Evolutionary conservation across 768 basidiomycete species (phyloP).

Genomic region (Tephrocybe sp.): DNA sequence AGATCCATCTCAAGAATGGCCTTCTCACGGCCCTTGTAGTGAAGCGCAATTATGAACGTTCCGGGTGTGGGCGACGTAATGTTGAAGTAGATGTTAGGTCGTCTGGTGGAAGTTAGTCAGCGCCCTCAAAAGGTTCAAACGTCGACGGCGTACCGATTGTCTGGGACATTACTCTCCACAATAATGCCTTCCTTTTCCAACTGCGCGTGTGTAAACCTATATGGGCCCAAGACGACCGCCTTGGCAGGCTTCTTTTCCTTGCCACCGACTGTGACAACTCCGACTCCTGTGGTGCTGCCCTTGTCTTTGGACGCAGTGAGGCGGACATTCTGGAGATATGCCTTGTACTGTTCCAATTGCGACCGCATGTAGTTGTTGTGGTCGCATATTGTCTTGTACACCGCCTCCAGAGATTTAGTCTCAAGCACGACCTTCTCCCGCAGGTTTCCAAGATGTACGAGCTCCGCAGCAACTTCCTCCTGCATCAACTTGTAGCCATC

Average conservation of each 20-base stretch:
- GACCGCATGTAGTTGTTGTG: slow-evolving; percentile 97
- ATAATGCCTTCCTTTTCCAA: slow-evolving; percentile 99
- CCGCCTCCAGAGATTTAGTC: slow-evolving; percentile 90
- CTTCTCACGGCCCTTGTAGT: slow-evolving; percentile 98
- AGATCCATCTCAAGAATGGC: slow-evolving; percentile 99
- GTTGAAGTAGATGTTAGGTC: slow-evolving; percentile 98
- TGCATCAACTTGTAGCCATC: slow-evolving; percentile 96
- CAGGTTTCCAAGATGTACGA: slow-evolving; percentile 93
- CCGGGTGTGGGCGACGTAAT: slow-evolving; percentile 97
- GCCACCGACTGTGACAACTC: slow-evolving; percentile 93
- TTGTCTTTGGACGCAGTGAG: slow-evolving; percentile 88
- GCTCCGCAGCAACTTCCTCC: slow-evolving; percentile 94
- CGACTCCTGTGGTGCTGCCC: slow-evolving; percentile 83
- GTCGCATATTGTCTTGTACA: slow-evolving; percentile 99
- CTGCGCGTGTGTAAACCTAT: slow-evolving; percentile 97
- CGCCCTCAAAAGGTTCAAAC: not conserved
- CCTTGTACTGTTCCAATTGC: slow-evolving; percentile 99
- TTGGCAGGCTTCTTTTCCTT: slow-evolving; percentile 95
- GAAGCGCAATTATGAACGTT: slow-evolving; percentile 97
- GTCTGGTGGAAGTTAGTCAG: slow-evolving; percentile 45
- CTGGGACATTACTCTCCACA: slow-evolving; percentile 98
- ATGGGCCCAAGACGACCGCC: slow-evolving; percentile 87
- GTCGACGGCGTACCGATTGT: slow-evolving; percentile 74
- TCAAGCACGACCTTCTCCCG: slow-evolving; percentile 94
- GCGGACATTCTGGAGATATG: slow-evolving; percentile 96